Evolutionary conservation across 2,329 filamentous ascomycete genomes (phyloP).

Genomic region (Fusarium nelsonii): DNA sequence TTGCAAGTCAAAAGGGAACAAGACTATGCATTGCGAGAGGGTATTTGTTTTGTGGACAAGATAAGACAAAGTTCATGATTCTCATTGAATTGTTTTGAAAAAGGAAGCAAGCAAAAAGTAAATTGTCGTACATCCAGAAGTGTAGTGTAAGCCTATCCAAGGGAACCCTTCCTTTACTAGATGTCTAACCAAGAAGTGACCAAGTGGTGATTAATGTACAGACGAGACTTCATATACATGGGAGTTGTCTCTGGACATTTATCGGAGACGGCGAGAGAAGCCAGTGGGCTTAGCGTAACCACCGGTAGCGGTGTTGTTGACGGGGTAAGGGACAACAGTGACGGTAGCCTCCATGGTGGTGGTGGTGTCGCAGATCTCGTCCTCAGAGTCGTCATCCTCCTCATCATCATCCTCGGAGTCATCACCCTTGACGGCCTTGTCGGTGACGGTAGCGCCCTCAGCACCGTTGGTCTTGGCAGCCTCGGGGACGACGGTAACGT

Average conservation of each 20-base stretch:
- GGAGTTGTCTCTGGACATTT: constrained; percentile 37
- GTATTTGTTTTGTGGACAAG: constrained; percentile 31
- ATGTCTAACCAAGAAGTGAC: constrained; percentile 41
- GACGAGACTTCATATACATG: constrained; percentile 37
- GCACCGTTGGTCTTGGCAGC: constrained; percentile 39
- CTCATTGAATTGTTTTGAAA: constrained; percentile 48
- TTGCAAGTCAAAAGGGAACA: constrained; percentile 19
- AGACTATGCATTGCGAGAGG: constrained; percentile 10
- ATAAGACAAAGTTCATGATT: constrained; percentile 47
- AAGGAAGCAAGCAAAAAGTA: constrained; percentile 36
- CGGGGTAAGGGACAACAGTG: constrained; percentile 59
- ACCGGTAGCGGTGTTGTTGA: constrained; percentile 54
- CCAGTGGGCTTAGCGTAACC: constrained; percentile 54
- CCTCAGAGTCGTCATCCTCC: constrained; percentile 32
- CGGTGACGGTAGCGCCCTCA: constrained; percentile 44
- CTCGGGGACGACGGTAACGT: constrained; percentile 50
- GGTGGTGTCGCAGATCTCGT: constrained; percentile 44
- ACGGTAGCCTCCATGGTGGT: constrained; percentile 51
- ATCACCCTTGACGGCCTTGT: constrained; percentile 20
- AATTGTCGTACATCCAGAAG: constrained; percentile 47
- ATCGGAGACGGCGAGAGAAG: constrained; percentile 52
- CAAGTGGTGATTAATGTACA: constrained; percentile 46
- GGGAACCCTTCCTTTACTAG: constrained; percentile 38
- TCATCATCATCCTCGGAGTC: constrained; percentile 37
- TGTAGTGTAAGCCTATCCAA: constrained; percentile 35